Evolutionary conservation across 805 yeast genomes (phyloP).

Genomic region (Sugiyamaella mastotermitis): DNA sequence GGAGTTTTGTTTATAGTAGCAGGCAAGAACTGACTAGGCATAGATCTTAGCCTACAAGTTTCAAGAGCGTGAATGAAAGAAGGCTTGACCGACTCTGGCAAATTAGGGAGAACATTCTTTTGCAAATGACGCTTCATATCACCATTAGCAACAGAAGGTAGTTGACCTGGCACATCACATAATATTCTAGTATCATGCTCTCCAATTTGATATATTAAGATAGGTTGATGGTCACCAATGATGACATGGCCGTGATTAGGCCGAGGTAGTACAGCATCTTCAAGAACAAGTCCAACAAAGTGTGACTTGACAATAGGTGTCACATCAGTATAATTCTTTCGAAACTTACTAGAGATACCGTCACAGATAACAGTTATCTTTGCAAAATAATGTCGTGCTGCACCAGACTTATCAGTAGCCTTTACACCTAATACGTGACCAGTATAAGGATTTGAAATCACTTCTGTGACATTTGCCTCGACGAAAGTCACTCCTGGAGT

Average conservation of each 20-base stretch:
- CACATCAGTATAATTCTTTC: conserved; percentile 63
- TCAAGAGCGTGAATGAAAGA: conserved; percentile 62
- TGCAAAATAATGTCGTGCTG: conserved; percentile 45
- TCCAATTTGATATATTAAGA: conserved; percentile 81
- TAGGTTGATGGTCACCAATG: conserved; percentile 78
- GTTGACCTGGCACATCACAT: conserved; percentile 75
- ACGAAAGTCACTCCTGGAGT: conserved; percentile 72
- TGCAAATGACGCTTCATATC: conserved; percentile 57
- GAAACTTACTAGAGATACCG: conserved; percentile 89
- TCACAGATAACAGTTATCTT: conserved; percentile 76
- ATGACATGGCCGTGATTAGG: conserved; percentile 85
- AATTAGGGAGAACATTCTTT: conserved; percentile 52
- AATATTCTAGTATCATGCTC: conserved; percentile 78
- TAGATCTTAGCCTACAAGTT: conserved; percentile 57
- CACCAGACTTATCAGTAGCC: conserved; percentile 26
- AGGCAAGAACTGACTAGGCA: conserved; percentile 91
- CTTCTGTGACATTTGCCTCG: conserved; percentile 75
- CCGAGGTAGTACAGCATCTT: conserved; percentile 68
- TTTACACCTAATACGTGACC: conserved; percentile 70
- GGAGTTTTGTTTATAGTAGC: conserved; percentile 62
- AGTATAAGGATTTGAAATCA: conserved; percentile 49
- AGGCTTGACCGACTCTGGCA: conserved; percentile 63
- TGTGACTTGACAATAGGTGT: conserved; percentile 72
- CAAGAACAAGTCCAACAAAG: conserved; percentile 76
- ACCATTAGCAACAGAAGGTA: conserved; percentile 60